Evolutionary conservation across 768 basidiomycete species (phyloP), one percentile per base, ranked within the genome.

Genomic region (Macrolepiota albuminosa): DNA sequence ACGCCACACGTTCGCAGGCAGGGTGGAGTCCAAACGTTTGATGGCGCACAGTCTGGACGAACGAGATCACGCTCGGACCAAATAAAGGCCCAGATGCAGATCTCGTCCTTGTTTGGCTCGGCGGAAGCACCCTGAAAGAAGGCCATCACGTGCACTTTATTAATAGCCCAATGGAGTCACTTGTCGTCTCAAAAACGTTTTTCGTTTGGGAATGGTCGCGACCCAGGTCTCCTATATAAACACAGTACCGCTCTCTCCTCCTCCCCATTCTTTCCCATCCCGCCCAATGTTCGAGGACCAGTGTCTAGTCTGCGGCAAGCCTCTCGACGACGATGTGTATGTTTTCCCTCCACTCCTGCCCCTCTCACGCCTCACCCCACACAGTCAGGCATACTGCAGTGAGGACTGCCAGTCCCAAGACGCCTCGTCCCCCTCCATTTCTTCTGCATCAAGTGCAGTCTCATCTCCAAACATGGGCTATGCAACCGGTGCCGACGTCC

Each of bases 271-370:
- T 31, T 57, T 18, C 57, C 36, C 60, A 46, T 13, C 52, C 40
- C 60, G 59, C 53, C 54, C 64, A 59, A 91, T 91, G 89, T 90
- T 88, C 72, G 85, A 89, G 80, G 88, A 90, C 78, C 79, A 86
- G 67, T 91, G 89, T 70, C 79, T 91, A 59, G 75, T 81, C 56
- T 91, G 89, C 69, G 86, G 88, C 56, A 85, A 81, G 71, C 82
- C 82, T 57, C 78, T 89, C 65, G 70, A 72, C 63, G 83, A 81
- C 71, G 83, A 86, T 71, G 82, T 81, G 87, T 88, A 77, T 63
- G 80, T 73, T 29, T 58, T 64, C 57, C 51, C 63, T 56, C 64
- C 54, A 39, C 54, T 57, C 54, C 46, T 64, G 61, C 53, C 62
- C 54, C 46, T 62, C 54, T 48, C 62, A 52, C 56, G 59, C 63